phyloP scores from a whole-genome alignment of 192 early-diverging fungal species.

The Lunasporangiospora selenospora region DNA sequence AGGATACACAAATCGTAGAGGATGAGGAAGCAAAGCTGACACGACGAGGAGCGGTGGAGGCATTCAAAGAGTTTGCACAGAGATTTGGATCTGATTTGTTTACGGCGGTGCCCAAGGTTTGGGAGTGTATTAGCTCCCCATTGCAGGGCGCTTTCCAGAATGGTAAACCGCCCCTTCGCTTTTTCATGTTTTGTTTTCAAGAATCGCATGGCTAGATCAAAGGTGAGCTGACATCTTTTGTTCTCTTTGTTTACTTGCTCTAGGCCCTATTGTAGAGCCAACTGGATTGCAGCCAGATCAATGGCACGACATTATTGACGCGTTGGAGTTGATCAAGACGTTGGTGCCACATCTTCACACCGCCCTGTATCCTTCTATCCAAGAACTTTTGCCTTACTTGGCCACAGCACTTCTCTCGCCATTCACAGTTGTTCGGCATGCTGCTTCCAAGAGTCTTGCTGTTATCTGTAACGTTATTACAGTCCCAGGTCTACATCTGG shows the following conservation, averaged over 20 bases:
- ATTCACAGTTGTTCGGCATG: constrained; percentile 78
- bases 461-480: constrained; percentile 73
- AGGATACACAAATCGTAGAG: constrained; percentile 46
- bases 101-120: constrained; percentile 73
- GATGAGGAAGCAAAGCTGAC: constrained; percentile 63
- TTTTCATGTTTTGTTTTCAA: neutral
- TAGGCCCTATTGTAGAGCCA: constrained; percentile 27
- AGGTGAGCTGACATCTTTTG: no score
- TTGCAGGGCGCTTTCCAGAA: constrained; percentile 53
- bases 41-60: constrained; percentile 70
- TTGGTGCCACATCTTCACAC: constrained; percentile 70
- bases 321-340: constrained; percentile 73
- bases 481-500: constrained; percentile 74
- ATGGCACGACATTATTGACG: constrained; percentile 78
- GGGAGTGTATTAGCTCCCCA: constrained; percentile 60
- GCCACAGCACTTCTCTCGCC: constrained; percentile 68
- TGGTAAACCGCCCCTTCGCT: constrained; percentile 21
- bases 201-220: no score
- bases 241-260: no score
- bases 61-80: constrained; percentile 66
- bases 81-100: constrained; percentile 74
- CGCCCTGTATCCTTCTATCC: constrained; percentile 46
- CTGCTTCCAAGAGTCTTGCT: constrained; percentile 81
- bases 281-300: constrained; percentile 36
- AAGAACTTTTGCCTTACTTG: constrained; percentile 69